Evolutionary conservation across 1,139 yeast genomes (phyloP).

Genomic region (Blastobotrys aristatus): DNA sequence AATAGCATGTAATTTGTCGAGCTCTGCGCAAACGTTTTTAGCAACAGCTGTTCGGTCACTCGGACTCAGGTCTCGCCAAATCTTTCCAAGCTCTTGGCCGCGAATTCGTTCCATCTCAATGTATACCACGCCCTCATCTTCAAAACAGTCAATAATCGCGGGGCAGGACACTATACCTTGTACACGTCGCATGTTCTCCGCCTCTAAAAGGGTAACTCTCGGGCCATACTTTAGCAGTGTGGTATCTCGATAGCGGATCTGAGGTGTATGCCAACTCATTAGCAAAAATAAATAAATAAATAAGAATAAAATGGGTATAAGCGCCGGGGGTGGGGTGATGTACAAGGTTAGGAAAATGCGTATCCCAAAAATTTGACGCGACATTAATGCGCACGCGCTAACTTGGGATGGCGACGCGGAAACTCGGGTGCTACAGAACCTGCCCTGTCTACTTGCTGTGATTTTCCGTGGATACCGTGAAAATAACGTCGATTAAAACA

Average conservation of each 20-base stretch:
- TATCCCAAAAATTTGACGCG: too few species aligned
- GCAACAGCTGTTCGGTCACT: neutral
- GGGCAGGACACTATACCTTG: neutral
- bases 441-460: too few species aligned
- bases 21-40: neutral
- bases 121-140: neutral
- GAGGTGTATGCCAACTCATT: neutral
- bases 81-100: neutral
- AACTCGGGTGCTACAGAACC: too few species aligned
- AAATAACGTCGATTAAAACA: too few species aligned
- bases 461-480: too few species aligned
- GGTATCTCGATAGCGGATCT: neutral
- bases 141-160: neutral
- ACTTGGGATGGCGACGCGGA: too few species aligned
- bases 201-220: neutral
- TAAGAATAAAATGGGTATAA: too few species aligned
- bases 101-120: neutral
- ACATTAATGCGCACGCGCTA: too few species aligned
- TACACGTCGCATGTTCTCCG: neutral
- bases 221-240: neutral
- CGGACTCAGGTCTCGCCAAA: neutral
- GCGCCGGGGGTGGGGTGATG: too few species aligned
- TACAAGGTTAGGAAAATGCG: too few species aligned
- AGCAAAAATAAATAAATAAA: slow-evolving; percentile 21
- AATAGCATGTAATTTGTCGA: neutral